Evolutionary conservation across 2,329 filamentous ascomycete species (phyloP).

Genomic region (Penicillium hesseltinei): DNA sequence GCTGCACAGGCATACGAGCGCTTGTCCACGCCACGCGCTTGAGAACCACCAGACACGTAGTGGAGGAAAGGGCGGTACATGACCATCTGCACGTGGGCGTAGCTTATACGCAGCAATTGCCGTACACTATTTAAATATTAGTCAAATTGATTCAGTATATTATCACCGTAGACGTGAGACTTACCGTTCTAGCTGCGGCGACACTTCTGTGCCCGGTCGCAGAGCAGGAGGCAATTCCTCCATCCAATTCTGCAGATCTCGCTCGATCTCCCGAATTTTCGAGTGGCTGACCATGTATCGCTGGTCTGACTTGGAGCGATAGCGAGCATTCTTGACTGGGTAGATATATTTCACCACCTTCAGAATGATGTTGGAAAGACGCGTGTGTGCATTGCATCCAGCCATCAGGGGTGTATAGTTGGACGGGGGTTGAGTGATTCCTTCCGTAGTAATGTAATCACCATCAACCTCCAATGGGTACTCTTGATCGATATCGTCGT

Average conservation of each 20-base stretch:
- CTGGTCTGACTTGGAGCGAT: slow-evolving; percentile 47
- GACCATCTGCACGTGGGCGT: slow-evolving; percentile 63
- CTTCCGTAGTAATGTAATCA: slow-evolving; percentile 47
- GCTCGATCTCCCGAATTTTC: slow-evolving; percentile 63
- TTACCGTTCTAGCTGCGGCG: slow-evolving; percentile 73
- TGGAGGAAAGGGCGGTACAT: slow-evolving; percentile 66
- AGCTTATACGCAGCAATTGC: slow-evolving; percentile 62
- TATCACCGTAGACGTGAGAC: slow-evolving; percentile 24
- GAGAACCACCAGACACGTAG: slow-evolving; percentile 56
- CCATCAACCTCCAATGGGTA: slow-evolving; percentile 48
- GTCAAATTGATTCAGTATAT: neutral
- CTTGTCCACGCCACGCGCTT: slow-evolving; percentile 55
- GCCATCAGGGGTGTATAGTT: slow-evolving; percentile 57
- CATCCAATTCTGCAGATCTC: slow-evolving; percentile 63
- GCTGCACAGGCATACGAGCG: slow-evolving; percentile 64
- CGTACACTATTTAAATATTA: slow-evolving; percentile 39
- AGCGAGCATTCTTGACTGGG: slow-evolving; percentile 55
- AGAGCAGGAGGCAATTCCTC: slow-evolving; percentile 70
- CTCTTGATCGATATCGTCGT: slow-evolving; percentile 52
- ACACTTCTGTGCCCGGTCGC: slow-evolving; percentile 73
- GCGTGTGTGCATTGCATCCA: slow-evolving; percentile 60
- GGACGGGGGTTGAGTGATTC: slow-evolving; percentile 54
- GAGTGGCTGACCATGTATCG: slow-evolving; percentile 64
- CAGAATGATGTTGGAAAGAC: slow-evolving; percentile 55
- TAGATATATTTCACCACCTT: slow-evolving; percentile 66